Conservation (phyloP, 176 grass and related monocot species). For the Neostapfia colusana region DNA sequence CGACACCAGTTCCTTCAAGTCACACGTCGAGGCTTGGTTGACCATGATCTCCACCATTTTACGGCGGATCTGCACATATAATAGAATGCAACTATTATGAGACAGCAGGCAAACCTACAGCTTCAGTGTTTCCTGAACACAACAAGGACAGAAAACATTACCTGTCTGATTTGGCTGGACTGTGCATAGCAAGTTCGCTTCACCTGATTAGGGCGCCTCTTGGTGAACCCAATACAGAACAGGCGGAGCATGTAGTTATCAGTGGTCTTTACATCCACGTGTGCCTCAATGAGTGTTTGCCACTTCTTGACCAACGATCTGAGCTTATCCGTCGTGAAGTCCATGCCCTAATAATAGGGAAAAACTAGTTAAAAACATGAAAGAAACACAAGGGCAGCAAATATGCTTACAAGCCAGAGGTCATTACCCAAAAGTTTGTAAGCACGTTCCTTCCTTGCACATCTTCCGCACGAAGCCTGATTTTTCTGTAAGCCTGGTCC, state of each 20-base stretch:
- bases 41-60: conserved; percentile 99
- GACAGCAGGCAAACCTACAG: not conserved
- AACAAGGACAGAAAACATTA: not conserved
- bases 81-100: not conserved
- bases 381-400: not conserved
- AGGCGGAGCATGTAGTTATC: conserved; percentile 78
- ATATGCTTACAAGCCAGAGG: not conserved
- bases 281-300: conserved; percentile 88
- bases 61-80: conserved; percentile 60
- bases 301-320: conserved; percentile 80
- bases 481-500: conserved; percentile 89
- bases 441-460: conserved; percentile 79
- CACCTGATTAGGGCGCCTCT: conserved; percentile 78
- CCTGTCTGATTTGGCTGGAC: conserved; percentile 86
- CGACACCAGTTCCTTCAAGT: conserved; percentile 79
- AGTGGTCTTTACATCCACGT: conserved; percentile 91
- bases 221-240: conserved; percentile 93
- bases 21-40: conserved; percentile 73
- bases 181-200: conserved; percentile 96
- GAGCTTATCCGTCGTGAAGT: conserved; percentile 80
- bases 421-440: conserved; percentile 86
- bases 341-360: conserved; percentile 58
- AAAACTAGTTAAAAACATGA: conserved; percentile 4
- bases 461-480: conserved; percentile 78
- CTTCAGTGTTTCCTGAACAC: not conserved